A percentile compares a stretch with the other conserved stretches of the same genome.
Evolutionary conservation across 1,284 basidiomycete species (phyloP).

Genomic region (Microbotryum intermedium): DNA sequence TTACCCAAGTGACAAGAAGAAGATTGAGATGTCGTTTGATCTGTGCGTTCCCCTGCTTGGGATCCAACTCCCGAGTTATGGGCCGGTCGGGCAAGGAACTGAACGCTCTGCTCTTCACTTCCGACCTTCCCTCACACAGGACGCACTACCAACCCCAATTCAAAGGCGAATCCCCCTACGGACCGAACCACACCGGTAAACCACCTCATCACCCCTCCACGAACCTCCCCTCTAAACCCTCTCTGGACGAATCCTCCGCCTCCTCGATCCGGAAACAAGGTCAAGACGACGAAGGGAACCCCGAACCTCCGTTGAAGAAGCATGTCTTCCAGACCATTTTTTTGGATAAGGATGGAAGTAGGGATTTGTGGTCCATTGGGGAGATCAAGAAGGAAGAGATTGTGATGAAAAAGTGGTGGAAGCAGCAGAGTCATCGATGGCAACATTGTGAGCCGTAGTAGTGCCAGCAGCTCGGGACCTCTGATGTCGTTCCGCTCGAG

Average conservation of each 20-base stretch:
- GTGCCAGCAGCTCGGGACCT: no score
- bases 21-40: constrained; percentile 56
- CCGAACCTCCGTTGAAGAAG: constrained; percentile 38
- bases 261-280: neutral
- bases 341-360: constrained; percentile 48
- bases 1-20: constrained; percentile 46
- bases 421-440: constrained; percentile 54
- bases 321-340: constrained; percentile 62
- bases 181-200: constrained; percentile 6
- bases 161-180: constrained; percentile 27
- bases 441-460: constrained; percentile 34
- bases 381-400: constrained; percentile 49
- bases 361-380: constrained; percentile 48
- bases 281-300: neutral
- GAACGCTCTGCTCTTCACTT: neutral
- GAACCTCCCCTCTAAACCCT: neutral
- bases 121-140: constrained; percentile 10
- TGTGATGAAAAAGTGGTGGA: constrained; percentile 55
- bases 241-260: neutral
- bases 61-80: no score
- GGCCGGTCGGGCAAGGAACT: no score
- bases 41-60: neutral
- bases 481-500: neutral
- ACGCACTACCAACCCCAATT: constrained; percentile 53
- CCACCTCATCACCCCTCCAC: constrained; percentile 8